phyloP scores from a whole-genome alignment of 768 basidiomycete species.

The Rhodotorula sphaerocarpa region DNA sequence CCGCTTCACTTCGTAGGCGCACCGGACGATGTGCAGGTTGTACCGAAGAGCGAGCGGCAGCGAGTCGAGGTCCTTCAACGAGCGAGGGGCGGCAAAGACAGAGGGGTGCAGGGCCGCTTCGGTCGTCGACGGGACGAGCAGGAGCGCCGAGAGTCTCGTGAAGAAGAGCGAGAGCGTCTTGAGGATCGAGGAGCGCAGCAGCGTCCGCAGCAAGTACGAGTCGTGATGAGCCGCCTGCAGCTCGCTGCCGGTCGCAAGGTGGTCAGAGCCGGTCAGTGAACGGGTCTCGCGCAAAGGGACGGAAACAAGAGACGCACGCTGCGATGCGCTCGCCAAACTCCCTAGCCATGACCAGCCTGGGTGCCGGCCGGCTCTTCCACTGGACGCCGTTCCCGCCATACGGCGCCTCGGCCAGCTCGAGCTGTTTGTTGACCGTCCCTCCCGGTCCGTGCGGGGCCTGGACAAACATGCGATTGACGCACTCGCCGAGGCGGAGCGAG shows the following conservation, averaged over 20 bases:
- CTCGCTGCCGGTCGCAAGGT: conserved; percentile 17
- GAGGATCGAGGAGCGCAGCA: conserved; percentile 38
- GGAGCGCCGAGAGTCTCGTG: conserved; percentile 35
- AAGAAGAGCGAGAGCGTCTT: conserved; percentile 39
- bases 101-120: conserved; percentile 5
- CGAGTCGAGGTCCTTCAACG: conserved; percentile 25
- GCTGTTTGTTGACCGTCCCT: conserved; percentile 4
- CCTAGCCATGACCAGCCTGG: conserved; percentile 16
- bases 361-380: conserved; percentile 27
- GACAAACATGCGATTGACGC: conserved; percentile 35
- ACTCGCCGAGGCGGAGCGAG: conserved; percentile 29
- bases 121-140: conserved; percentile 19
- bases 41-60: conserved; percentile 30
- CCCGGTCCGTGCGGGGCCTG: conserved; percentile 2
- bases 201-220: conserved; percentile 38
- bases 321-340: conserved; percentile 34
- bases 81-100: conserved; percentile 9
- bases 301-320: conserved; percentile 8
- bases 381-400: conserved; percentile 3
- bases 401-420: conserved; percentile 3
- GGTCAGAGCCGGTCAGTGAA: background rate
- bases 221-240: conserved; percentile 36
- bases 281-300: too few relatives aligned
- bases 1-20: conserved; percentile 34
- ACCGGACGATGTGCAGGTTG: conserved; percentile 38